phyloP scores from a whole-genome alignment of 352 stramenopile species.

The Globisporangium takayamanum region DNA sequence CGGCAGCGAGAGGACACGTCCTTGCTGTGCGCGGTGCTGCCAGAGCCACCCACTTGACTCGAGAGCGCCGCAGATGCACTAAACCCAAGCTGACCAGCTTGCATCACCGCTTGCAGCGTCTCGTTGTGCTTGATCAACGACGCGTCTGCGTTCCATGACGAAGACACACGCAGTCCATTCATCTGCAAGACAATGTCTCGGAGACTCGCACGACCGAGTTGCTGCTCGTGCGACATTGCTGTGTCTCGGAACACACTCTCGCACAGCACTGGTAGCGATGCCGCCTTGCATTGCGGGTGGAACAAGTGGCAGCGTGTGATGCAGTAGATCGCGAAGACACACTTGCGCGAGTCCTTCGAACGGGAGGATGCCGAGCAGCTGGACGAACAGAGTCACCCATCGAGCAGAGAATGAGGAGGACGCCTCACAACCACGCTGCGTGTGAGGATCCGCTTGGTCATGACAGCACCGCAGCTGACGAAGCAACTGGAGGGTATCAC shows the following conservation, averaged over 20 bases:
- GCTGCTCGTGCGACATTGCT: too few species aligned
- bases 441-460: too few species aligned
- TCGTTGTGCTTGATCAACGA: slow-evolving; percentile 20
- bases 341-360: slow-evolving; percentile 18
- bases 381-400: slow-evolving; percentile 24
- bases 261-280: slow-evolving; percentile 5
- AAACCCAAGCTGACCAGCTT: slow-evolving; percentile 1
- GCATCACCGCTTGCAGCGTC: slow-evolving; percentile 14
- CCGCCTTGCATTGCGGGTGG: background rate
- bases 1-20: background rate
- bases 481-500: slow-evolving; percentile 29
- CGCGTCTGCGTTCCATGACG: background rate
- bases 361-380: slow-evolving; percentile 14
- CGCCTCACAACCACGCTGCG: background rate
- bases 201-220: background rate
- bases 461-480: slow-evolving; percentile 16
- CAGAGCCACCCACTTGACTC: background rate
- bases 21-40: too few species aligned
- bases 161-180: background rate
- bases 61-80: background rate
- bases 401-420: slow-evolving; percentile 11
- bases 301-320: slow-evolving; percentile 16
- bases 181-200: background rate
- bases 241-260: background rate
- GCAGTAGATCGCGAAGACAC: slow-evolving; percentile 26